phyloP scores from a whole-genome alignment of 257 asterid species.

The Penstemon davidsonii region DNA sequence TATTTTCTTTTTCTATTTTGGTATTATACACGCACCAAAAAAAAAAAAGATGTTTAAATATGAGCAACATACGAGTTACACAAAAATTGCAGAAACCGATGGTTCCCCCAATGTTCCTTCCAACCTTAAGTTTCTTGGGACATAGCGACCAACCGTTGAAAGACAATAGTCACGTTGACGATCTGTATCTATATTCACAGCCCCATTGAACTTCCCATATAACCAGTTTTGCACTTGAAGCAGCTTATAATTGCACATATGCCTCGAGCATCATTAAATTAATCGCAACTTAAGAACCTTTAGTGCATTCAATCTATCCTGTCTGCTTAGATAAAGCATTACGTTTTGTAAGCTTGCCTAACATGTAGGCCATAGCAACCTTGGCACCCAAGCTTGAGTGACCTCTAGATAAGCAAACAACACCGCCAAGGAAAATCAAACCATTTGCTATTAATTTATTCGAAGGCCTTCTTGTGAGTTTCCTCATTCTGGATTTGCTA shows the following conservation, averaged over 20 bases:
- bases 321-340: slow-evolving; percentile 33
- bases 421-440: slow-evolving; percentile 69
- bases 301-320: not conserved
- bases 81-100: too few species aligned
- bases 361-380: slow-evolving; percentile 78
- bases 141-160: not conserved
- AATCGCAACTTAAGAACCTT: slow-evolving; percentile 8
- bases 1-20: too few species aligned
- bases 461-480: slow-evolving; percentile 46
- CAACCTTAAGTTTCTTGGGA: not conserved
- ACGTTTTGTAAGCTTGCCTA: slow-evolving; percentile 62
- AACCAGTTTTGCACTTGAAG: slow-evolving; percentile 12
- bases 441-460: slow-evolving; percentile 58
- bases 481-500: slow-evolving; percentile 38
- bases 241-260: slow-evolving; percentile 4
- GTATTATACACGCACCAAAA: too few species aligned
- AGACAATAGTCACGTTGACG: not conserved
- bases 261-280: not conserved
- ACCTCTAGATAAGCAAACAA: slow-evolving; percentile 69
- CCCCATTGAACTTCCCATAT: slow-evolving; percentile 10
- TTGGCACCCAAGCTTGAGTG: slow-evolving; percentile 76
- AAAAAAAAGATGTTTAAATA: too few species aligned
- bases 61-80: too few species aligned
- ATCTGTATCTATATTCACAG: slow-evolving; percentile 18
- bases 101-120: slow-evolving; percentile 1